Conservation (phyloP, 176 grass and related monocot species). For the Avena eriantha region DNA sequence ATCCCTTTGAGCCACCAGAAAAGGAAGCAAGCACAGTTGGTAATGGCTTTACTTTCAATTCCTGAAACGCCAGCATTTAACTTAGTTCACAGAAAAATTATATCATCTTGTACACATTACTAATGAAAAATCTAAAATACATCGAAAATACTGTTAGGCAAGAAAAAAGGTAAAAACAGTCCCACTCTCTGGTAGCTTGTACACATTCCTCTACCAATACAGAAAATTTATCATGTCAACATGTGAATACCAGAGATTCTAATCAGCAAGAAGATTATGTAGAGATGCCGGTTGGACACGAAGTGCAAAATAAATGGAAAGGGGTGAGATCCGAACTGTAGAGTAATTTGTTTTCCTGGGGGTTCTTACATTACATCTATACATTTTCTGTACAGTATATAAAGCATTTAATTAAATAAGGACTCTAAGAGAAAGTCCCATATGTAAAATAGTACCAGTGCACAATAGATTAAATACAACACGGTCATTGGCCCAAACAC, state of each 20-base stretch:
- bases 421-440: background rate
- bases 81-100: background rate
- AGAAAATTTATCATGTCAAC: background rate
- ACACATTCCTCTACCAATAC: background rate
- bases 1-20: constrained; percentile 86
- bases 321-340: background rate
- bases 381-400: background rate
- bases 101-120: background rate
- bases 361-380: background rate
- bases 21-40: constrained; percentile 79
- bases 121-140: no score
- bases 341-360: background rate
- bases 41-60: constrained; percentile 66
- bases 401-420: constrained; percentile 11
- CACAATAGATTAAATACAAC: background rate
- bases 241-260: background rate
- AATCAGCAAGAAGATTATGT: constrained; percentile 7
- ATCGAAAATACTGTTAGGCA: no score
- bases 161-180: constrained; percentile 18
- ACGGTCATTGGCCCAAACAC: constrained; percentile 16
- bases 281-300: background rate
- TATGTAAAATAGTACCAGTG: background rate
- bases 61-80: constrained; percentile 62
- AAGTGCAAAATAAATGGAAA: constrained; percentile 17
- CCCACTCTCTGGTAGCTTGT: constrained; percentile 1